Conservation (phyloP, 192 early-diverging fungal genomes). For the Helicostylum pulchrum region DNA sequence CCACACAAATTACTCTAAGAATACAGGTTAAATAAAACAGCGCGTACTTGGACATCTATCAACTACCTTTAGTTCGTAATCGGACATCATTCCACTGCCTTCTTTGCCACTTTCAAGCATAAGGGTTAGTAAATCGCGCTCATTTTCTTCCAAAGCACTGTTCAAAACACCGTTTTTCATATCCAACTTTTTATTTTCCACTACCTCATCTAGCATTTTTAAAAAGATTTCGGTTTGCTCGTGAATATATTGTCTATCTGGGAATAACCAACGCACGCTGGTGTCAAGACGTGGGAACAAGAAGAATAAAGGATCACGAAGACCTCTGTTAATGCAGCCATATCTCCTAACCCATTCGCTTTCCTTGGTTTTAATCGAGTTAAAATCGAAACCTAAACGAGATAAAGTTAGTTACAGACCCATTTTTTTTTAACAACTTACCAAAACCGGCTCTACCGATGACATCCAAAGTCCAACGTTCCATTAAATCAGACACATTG, state of each 20-base stretch:
- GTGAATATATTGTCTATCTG: conserved; percentile 3
- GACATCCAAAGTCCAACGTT: conserved; percentile 28
- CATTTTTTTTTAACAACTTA: no score
- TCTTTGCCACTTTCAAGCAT: conserved; percentile 22
- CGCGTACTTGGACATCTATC: not conserved
- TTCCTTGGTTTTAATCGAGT: conserved; percentile 42
- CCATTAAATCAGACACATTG: conserved; percentile 15
- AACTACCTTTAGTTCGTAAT: conserved; percentile 1
- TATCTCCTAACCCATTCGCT: conserved; percentile 44
- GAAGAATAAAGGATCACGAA: conserved; percentile 47
- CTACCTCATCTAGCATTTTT: conserved; percentile 2
- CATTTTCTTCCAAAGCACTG: conserved; percentile 1
- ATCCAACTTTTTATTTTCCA: not conserved
- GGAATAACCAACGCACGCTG: not conserved
- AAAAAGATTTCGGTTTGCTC: conserved; percentile 4
- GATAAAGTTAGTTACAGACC: no score
- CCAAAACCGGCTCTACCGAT: conserved; percentile 33
- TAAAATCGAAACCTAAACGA: conserved; percentile 54
- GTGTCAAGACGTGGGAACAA: conserved; percentile 53
- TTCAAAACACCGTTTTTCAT: not conserved
- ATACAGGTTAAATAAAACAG: no score
- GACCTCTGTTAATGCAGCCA: conserved; percentile 41
- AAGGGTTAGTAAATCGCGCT: conserved; percentile 32
- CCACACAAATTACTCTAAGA: conserved; percentile 22
- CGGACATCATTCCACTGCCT: not conserved